A percentile compares a stretch with the other conserved stretches of the same genome.
Conservation (phyloP, 352 stramenopile genomes). For the Phytophthora idaei region DNA sequence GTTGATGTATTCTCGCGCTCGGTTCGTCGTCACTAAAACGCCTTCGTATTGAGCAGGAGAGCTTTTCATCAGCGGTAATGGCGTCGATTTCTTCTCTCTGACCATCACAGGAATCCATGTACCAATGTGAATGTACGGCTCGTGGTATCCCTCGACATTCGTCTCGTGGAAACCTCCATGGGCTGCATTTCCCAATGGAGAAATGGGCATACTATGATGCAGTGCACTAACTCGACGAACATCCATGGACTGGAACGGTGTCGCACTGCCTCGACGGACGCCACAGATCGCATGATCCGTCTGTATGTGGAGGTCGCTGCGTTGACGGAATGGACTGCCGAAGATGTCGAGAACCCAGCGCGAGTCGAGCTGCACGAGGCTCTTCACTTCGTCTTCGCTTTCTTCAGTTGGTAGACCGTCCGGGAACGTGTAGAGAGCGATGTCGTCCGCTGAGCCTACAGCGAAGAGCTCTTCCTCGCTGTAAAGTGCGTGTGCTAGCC, state of each 20-base stretch:
- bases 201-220: constrained; percentile 19
- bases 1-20: constrained; percentile 69
- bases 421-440: constrained; percentile 65
- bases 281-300: constrained; percentile 62
- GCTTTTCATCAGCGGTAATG: constrained; percentile 45
- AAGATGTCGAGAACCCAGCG: constrained; percentile 87
- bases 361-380: constrained; percentile 44
- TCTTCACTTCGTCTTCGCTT: constrained; percentile 29
- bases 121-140: constrained; percentile 81
- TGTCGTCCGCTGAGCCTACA: constrained; percentile 54
- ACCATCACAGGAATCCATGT: constrained; percentile 75
- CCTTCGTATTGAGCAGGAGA: constrained; percentile 58
- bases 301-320: constrained; percentile 58
- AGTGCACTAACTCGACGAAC: constrained; percentile 35
- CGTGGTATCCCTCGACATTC: constrained; percentile 37
- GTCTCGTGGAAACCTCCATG: constrained; percentile 17
- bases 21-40: constrained; percentile 66
- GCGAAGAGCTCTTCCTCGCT: constrained; percentile 77
- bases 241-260: constrained; percentile 28
- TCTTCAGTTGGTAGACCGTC: constrained; percentile 39
- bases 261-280: constrained; percentile 35
- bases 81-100: constrained; percentile 40
- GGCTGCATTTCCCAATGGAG: constrained; percentile 39
- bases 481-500: constrained; percentile 62
- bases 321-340: constrained; percentile 51